Evolutionary conservation across 768 basidiomycete genomes (phyloP), one percentile per base, ranked within the genome.

Genomic region (Hygrocybe coccinea): DNA sequence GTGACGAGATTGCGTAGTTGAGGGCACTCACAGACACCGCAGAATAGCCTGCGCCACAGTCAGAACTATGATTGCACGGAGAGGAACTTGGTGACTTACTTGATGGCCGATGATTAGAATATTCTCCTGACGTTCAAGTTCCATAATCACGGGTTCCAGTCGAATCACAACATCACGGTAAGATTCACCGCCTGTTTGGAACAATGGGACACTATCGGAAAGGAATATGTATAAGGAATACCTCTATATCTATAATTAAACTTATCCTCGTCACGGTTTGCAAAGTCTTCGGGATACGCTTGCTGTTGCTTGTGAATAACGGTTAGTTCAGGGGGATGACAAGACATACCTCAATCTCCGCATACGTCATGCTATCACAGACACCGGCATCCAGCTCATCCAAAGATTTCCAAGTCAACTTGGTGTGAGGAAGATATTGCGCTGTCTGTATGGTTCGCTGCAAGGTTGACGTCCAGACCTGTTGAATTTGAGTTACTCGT

Each of bases 381-480:
- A 99, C 97, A 22, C 97, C 97, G 7, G 97, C 97, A 69, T 99
- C 97, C 22, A 99, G 78, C 71, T 99, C 97, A 64, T 99, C 97
- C 51, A 99, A 74, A 1, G 92, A 93, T 69, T 99, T 99, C 97
- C 97, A 99, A 2, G 95, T 97, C 59, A 98, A 74, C 64, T 98
- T 97, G 45, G 86, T 78, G 66, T 92, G 97, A 1, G 88, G 85
- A 15, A 99, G 76, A 59, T 80, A 62, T 37, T 85, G 80, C 2
- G 83, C 95, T 0, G 95, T 99, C 67, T 97, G 92, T 15, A 91
- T 89, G 15, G 95, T 99, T 22, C 95, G 81, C 58, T 85, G 80
- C 50, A 99, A 76, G 1, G 97, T 99, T n/a, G 95, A 98, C 2
- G 97, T 99, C 97, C 97, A 99, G 25, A 98, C 90, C 91, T 95